A percentile compares a stretch with the other conserved stretches of the same genome.
Evolutionary conservation across 192 early-diverging fungal species (phyloP).

Genomic region (Backusella sp.): DNA sequence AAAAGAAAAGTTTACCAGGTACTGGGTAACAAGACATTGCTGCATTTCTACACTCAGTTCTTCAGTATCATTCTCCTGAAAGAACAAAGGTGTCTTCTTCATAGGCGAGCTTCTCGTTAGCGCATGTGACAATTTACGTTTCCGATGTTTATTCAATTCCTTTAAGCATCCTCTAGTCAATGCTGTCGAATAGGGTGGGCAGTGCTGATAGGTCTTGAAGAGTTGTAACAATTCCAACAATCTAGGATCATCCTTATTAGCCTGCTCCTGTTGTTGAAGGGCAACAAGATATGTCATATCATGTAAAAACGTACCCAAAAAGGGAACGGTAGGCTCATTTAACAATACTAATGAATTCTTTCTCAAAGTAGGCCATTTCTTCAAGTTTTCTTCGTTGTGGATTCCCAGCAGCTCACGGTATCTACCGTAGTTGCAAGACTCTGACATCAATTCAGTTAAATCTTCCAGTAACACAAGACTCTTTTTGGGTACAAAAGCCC

Average conservation of each 20-base stretch:
- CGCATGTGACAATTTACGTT: slow-evolving; percentile 44
- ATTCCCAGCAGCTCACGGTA: slow-evolving; percentile 49
- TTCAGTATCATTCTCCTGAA: slow-evolving; percentile 37
- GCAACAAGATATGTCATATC: slow-evolving; percentile 73
- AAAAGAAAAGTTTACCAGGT: slow-evolving; percentile 46
- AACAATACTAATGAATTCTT: neutral
- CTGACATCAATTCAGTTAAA: slow-evolving; percentile 57
- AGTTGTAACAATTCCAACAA: slow-evolving; percentile 56
- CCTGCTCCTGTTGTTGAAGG: slow-evolving; percentile 20
- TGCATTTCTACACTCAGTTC: slow-evolving; percentile 48
- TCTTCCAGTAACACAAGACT: slow-evolving; percentile 49
- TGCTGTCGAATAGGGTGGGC: slow-evolving; percentile 49
- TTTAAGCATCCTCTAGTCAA: slow-evolving; percentile 44
- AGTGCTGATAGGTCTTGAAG: slow-evolving; percentile 49
- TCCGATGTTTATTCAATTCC: slow-evolving; percentile 44
- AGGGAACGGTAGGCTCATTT: slow-evolving; percentile 63
- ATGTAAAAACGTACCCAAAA: slow-evolving; percentile 72
- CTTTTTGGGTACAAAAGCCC: slow-evolving; percentile 64
- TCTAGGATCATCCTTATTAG: slow-evolving; percentile 41
- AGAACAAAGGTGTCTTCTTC: slow-evolving; percentile 27
- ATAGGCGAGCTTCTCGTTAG: slow-evolving; percentile 43
- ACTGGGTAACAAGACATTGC: slow-evolving; percentile 56
- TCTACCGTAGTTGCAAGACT: slow-evolving; percentile 62
- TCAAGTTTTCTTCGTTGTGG: neutral
- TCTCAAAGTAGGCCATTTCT: neutral